Evolutionary conservation across 352 stramenopile species (phyloP).

Genomic region (Globisporangium ultimum): DNA sequence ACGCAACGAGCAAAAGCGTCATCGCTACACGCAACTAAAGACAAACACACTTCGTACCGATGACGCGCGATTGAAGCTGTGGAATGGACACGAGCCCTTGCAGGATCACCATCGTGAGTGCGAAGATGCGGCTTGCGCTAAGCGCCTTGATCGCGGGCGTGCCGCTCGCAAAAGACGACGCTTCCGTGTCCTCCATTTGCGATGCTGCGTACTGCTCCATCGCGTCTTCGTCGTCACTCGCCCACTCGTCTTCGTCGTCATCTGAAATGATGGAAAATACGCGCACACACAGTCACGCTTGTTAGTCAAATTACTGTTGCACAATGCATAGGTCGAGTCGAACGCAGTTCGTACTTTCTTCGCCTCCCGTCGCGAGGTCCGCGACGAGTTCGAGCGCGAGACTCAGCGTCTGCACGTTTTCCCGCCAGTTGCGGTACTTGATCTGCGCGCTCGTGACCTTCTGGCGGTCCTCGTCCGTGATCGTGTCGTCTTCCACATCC

Average conservation of each 20-base stretch:
- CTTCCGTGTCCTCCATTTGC: constrained; percentile 65
- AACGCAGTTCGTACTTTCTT: constrained; percentile 31
- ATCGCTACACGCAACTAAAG: too few relatives aligned
- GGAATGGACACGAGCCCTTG: constrained; percentile 78
- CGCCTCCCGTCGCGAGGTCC: constrained; percentile 48
- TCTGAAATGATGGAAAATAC: constrained; percentile 15
- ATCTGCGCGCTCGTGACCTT: constrained; percentile 60
- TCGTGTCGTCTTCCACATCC: constrained; percentile 54
- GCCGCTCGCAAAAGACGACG: constrained; percentile 4
- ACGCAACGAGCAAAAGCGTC: constrained; percentile 11
- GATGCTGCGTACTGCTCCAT: constrained; percentile 78
- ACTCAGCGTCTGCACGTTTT: constrained; percentile 76
- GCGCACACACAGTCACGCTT: background rate
- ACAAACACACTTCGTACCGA: constrained; percentile 28
- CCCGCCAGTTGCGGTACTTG: constrained; percentile 71
- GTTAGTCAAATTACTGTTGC: background rate
- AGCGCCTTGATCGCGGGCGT: constrained; percentile 35
- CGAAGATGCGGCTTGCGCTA: constrained; percentile 43
- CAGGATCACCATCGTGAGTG: constrained; percentile 59
- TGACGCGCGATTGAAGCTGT: constrained; percentile 34
- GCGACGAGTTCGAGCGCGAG: constrained; percentile 76
- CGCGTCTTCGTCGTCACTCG: constrained; percentile 83
- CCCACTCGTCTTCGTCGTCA: constrained; percentile 82
- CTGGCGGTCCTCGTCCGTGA: constrained; percentile 58
- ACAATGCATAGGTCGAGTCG: background rate